Base-by-base conservation (phyloP, 306 rosid species). In the Vigna unguiculata region DNA sequence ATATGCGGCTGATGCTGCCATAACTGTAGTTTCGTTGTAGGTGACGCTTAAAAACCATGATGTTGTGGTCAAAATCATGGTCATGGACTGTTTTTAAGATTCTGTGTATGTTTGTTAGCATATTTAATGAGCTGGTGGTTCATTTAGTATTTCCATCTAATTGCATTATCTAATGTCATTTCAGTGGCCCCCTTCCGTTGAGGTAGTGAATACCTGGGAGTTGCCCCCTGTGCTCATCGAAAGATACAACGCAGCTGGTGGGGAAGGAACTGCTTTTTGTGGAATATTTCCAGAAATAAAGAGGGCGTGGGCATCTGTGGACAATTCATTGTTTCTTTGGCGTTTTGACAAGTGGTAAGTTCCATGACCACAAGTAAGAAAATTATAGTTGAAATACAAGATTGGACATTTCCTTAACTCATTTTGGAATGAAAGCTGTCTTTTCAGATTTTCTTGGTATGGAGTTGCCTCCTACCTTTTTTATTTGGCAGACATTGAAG, bases 271-370 rank as follows among this genome's bases (percentile, higher is more conserved):
- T 72, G 94, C 97, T 15, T 88, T 92, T 79, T 90, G 98, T 82
- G 97, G 98, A 80, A 92, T 95, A 74, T 95, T 95, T 83, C 97
- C 97, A 0, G 97, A 95, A 85, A 92, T 95, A 58, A 89, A 91
- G 21, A 84, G 98, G 80, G 98, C 98, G 2, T 95, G 98, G 98
- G 98, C 98, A 3, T 89, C 97, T 3, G 96, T 95, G 19, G 97
- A 95, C 75, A 95, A 89, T 76, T 87, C 97, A 59, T 85, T 95
- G 83, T 95, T 92, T 84, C 96, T 95, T 46, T 95, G 98, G 98
- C 98, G 96, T 79, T 90, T 95, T 49, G 93, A 95, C 77, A 95
- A 92, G 91, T 89, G 97, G 98, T 95, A 82, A 85, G 95, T 83
- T 59, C 69, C 15, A 52, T 41, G 28, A 4, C 19, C 75, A 74